These are phyloP conservation scores for Candida mesenterica DNA, from an alignment of 1,139 yeast genomes.

Conservation along the genomic window DNA sequence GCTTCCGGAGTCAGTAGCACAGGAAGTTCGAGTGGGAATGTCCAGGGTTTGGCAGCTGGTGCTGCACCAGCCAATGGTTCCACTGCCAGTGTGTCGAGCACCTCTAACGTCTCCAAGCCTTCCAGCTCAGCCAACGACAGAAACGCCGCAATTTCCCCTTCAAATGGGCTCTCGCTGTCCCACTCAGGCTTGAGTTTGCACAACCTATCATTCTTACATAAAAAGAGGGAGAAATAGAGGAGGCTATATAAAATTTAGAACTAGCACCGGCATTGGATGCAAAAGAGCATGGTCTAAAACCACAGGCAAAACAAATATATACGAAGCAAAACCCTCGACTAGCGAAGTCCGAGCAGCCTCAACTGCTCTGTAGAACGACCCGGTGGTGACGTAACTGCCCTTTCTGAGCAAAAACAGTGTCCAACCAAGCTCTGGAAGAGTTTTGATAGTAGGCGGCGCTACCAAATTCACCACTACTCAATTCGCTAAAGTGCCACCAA, in stretches of 20 bases:
- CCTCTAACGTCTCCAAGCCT: slow-evolving; percentile 17
- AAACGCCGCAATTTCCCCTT: slow-evolving; percentile 20
- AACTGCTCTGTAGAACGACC: too few species aligned
- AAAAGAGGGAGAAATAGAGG: slow-evolving; percentile 13
- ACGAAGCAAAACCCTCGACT: too few species aligned
- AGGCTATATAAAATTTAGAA: slow-evolving; percentile 3
- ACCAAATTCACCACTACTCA: too few species aligned
- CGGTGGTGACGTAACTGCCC: too few species aligned
- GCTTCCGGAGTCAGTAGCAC: not conserved
- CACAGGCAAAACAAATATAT: too few species aligned
- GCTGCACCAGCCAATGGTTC: not conserved
- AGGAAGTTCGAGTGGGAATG: not conserved
- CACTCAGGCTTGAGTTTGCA: slow-evolving; percentile 15
- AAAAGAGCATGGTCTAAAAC: too few species aligned
- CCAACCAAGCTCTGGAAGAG: too few species aligned
- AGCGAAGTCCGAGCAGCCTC: too few species aligned
- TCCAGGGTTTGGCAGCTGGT: not conserved
- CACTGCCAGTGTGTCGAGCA: slow-evolving; percentile 5
- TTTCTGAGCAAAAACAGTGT: too few species aligned
- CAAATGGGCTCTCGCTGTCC: slow-evolving; percentile 10
- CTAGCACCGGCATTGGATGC: too few species aligned
- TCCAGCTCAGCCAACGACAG: slow-evolving; percentile 37
- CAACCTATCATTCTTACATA: slow-evolving; percentile 16
- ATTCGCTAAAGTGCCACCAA: too few species aligned
- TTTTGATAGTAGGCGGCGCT: too few species aligned